Base-by-base conservation (phyloP, 2,329 filamentous ascomycete species). In the Botryotinia convoluta region DNA sequence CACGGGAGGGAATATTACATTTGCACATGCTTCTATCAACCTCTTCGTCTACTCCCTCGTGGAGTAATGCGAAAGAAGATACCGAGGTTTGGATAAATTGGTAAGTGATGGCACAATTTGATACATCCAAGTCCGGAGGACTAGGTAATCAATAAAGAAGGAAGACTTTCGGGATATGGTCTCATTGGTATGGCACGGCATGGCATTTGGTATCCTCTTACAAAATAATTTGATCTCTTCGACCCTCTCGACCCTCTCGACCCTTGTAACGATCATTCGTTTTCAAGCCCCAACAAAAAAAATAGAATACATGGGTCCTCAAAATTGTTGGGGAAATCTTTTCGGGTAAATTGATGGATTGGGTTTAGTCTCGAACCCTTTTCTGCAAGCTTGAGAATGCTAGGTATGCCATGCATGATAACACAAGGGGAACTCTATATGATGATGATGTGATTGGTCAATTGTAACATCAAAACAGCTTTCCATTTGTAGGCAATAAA, bases 271-370 rank as follows among this genome's bases (percentile, higher is more conserved):
- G 70, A 72, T 72, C 70, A 32, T 71, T 72, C 16, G 12, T 32
- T 71, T 64, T 18, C 26, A 22, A 51, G 22, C 70, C 70, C 70
- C 70, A 72, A 72, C 70, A 72, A 72, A 72, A 72, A 16, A 16
- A 35, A 18, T n/a, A 42, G 16, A 57, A 57, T 57, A 8, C 51
- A 57, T 29, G 51, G 51, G 51, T 8, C n/a, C n/a, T 45, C 29
- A 68, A 42, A 72, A 59, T 72, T 72, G 70, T 72, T 72, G 70
- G 70, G 70, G 70, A 72, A 72, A 67, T 37, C 51, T 29, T 18
- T 29, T 59, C 62, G 61, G 48, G 20, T 68, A 67, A 45, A 44
- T 67, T 12, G 14, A 67, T 35, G 45, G 20, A 45, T 45, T 67
- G 22, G n/a, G 70, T n/a, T 35, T 72, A 67, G 61, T 45, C 20